A percentile compares a stretch with the other conserved stretches of the same genome.
phyloP scores from a whole-genome alignment of 2,329 filamentous ascomycete genomes.

The Colletotrichum sp. region DNA sequence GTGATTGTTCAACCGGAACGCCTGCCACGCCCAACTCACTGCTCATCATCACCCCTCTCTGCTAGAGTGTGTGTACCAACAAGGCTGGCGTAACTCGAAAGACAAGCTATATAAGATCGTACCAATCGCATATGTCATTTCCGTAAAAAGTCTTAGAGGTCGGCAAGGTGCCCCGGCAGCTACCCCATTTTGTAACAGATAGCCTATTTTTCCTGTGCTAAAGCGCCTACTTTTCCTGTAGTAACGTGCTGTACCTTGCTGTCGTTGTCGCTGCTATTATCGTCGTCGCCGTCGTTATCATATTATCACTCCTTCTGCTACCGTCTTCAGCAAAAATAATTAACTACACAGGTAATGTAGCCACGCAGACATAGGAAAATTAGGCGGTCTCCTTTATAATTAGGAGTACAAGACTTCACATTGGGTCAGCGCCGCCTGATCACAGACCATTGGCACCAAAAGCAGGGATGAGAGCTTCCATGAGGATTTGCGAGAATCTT shows the following conservation, averaged over 20 bases:
- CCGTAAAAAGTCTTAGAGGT: fast-evolving
- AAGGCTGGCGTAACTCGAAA: background rate
- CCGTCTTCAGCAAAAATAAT: no score
- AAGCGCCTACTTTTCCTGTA: no score
- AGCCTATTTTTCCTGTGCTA: no score
- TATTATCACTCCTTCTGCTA: no score
- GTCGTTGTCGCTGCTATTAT: no score
- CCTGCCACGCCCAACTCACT: background rate
- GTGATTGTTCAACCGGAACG: background rate
- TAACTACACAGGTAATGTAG: no score
- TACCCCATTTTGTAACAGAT: background rate
- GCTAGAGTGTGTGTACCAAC: background rate
- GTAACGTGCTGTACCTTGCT: no score
- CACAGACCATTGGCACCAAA: background rate
- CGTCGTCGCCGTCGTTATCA: no score
- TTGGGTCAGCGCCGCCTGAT: background rate
- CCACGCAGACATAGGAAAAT: no score
- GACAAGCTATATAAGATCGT: background rate
- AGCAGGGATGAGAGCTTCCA: no score
- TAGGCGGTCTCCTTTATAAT: no score
- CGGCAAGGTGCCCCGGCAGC: background rate
- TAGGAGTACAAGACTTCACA: background rate
- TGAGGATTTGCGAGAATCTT: background rate
- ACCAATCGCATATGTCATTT: background rate
- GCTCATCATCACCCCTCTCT: background rate